Base-by-base conservation (phyloP, 2,329 filamentous ascomycete genomes). In the Calonectria naviculata region DNA sequence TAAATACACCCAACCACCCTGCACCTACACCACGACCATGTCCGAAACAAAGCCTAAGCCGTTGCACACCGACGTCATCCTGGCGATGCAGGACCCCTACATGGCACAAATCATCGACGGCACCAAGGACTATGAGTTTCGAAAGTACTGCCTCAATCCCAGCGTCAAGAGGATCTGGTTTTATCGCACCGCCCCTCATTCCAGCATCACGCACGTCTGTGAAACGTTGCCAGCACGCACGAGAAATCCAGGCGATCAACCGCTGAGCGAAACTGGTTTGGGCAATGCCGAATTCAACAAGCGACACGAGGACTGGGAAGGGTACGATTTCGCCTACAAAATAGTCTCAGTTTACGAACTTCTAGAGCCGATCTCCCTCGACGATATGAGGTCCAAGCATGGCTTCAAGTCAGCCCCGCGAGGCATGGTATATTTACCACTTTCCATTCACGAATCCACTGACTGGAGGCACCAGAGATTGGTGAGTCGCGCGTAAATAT, bases 301-400 rank as follows among this genome's bases (percentile, higher is more conserved):
- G 5, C 63, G 67, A 0, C 63, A 79, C 15, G 8, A 62, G 0
- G 78, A 78, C 41, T 81, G 78, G 69, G 67, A 78, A 1, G 76
- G 75, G 4, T 80, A 79, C 17, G 74, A 81, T 28, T 81, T 70
- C 4, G 79, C 79, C 1, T 81, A 80, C 67, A 67, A 73, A 9
- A 75, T 81, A 2, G 65, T 70, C 0, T 74, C 71, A 0, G 77
- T 78, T 9, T 81, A 78, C 31, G 65, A 79, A 31, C 34, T 46
- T 19, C 24, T 24, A 6, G 24, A 63, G 3, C 24, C 28, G 12
- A 63, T 47, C 29, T 1, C 60, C 10, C 19, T 29, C 10, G 31
- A 7, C 13, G 41, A 34, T 4, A 36, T 63, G 42, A 47, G n/a
- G n/a, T 12, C 17, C 41, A 13, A 17, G 19, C 42, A 63, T 31